Base-by-base conservation (phyloP, 2,329 filamentous ascomycete genomes). In the Elsinoe ampelina region DNA sequence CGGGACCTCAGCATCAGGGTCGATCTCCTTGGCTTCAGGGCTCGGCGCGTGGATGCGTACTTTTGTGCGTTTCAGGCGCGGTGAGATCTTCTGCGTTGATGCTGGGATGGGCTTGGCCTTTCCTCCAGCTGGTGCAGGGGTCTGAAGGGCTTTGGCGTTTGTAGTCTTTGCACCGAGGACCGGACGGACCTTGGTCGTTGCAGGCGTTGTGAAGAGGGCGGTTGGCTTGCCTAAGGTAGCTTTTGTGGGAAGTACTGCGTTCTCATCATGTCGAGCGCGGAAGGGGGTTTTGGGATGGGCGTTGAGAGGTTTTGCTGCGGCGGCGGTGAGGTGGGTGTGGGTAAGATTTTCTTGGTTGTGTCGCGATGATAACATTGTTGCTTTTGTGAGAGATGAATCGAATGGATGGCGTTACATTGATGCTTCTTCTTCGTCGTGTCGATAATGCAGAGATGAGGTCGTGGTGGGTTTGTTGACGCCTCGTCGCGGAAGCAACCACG, bases 131-230 rank as follows among this genome's bases (percentile, higher is more conserved):
- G 84, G 35, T 11, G 59, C 62, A n/a, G 30, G 80, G 3, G 83
- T 84, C 61, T 86, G 84, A 62, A 83, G 79, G 51, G 77, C 78
- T 75, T 95, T 97, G 55, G 88, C 89, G 71, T 98, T 98, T 54
- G 93, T 97, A 1, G 92, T 97, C 73, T 98, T 98, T 77, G 89
- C 86, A 34, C 92, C 92, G 48, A 98, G 75, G 11, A 89, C 87
- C 36, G 91, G 90, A 13, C 54, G 39, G 1, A 38, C 22, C 22
- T 55, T 55, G 39, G 4, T 17, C 3, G 54, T 22, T 66, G 87
- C 78, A 32, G 92, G 92, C 19, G 92, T 97, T 55, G 87, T 75
- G 65, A 95, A 84, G 34, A 79, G 80, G 66, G 81, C 83, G 64
- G 82, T 78, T 61, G 73, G 67, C 61, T 67, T 72, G 54, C 68